Evolutionary conservation across 192 early-diverging fungal species (phyloP).

Genomic region (Rhizoclosmatium sp.): DNA sequence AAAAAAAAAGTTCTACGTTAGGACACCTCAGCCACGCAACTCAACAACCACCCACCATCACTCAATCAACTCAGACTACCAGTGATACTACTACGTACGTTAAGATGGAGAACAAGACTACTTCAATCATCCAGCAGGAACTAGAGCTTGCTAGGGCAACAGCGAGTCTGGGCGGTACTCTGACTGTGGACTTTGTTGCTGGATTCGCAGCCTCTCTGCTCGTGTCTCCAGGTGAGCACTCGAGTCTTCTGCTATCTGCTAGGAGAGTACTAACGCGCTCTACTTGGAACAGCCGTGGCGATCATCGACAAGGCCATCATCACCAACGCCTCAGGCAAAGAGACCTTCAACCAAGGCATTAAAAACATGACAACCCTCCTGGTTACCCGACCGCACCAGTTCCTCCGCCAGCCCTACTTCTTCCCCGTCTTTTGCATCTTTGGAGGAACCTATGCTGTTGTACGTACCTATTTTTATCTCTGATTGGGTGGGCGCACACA

Average conservation of each 20-base stretch:
- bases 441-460: constrained; percentile 45
- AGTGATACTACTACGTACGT: no score
- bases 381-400: constrained; percentile 33
- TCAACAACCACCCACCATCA: no score
- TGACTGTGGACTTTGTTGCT: constrained; percentile 9
- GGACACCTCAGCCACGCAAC: no score
- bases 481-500: neutral
- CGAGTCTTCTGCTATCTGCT: neutral
- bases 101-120: no score
- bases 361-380: constrained; percentile 28
- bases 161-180: neutral
- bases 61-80: no score
- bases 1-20: no score
- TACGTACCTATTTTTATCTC: constrained; percentile 4
- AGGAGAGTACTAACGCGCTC: neutral
- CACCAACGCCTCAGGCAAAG: constrained; percentile 48
- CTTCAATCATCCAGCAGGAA: no score
- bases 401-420: constrained; percentile 45
- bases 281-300: constrained; percentile 41
- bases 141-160: no score
- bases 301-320: constrained; percentile 60
- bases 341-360: constrained; percentile 34
- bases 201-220: constrained; percentile 13
- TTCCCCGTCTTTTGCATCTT: constrained; percentile 49
- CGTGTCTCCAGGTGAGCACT: constrained; percentile 15